Evolutionary conservation across 2,329 filamentous ascomycete genomes (phyloP), one percentile per base, ranked within the genome.

Genomic region (Fusarium oligoseptatum): DNA sequence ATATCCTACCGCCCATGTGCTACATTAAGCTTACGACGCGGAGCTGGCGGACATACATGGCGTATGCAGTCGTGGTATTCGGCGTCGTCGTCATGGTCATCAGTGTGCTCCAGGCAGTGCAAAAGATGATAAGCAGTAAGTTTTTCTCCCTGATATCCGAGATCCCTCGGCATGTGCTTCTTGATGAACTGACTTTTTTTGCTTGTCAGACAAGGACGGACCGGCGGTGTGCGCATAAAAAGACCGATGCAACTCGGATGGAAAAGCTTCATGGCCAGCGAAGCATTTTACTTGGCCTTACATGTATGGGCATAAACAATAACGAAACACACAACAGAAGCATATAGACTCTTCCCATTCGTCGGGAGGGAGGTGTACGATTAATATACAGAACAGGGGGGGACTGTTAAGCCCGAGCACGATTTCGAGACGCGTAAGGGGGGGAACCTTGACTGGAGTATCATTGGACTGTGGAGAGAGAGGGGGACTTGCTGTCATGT

Each of bases 1-100:
- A 98, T 81, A 98, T 99, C 58, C 85, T 99, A 70, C 97, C 97
- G 71, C 97, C 97, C 29, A 85, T 98, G 66, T 99, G 97, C 84
- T 99, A 97, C 83, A 93, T 99, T 80, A 98, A 97, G 85, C 87
- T 99, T 70, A 96, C 94, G 76, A 95, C 92, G 67, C 86, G 92
- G 76, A 92, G 90, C 79, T 93, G 92, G 88, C 92, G 89, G 81
- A 95, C 93, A 20, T 92, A 92, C 71, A 89, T 94, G 70, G 92
- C 94, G 14, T 90, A 91, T 29, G 91, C 88, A 56, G 87, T 91
- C n/a, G 94, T 96, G 68, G 90, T 83, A 14, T 98, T 98, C 87
- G 96, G 95, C 6, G 87, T 89, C 64, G 84, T 88, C 4, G 95
- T 98, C 66, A 95, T 98, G 93, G 87, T 86, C 14, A 95, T 97